Conservation (phyloP, 2,329 filamentous ascomycete genomes). For the Raffaelea albimanens region DNA sequence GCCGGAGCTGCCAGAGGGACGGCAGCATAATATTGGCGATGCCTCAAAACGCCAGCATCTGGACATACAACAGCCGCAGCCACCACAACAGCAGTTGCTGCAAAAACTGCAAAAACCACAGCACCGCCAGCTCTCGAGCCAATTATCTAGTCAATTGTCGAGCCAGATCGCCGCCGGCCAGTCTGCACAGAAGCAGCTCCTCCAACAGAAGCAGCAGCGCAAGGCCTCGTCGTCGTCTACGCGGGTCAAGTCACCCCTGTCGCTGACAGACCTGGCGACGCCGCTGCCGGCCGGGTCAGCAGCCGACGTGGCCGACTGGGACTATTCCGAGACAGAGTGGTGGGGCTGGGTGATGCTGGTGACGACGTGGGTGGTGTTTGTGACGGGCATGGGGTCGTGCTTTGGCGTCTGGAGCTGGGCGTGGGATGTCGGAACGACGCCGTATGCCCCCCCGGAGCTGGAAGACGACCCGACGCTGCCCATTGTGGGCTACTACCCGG, state of each 20-base stretch:
- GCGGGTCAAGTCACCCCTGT: conserved; percentile 50
- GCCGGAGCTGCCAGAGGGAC: neutral
- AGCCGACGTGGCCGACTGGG: conserved; percentile 52
- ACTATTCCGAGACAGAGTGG: conserved; percentile 92
- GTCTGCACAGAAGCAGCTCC: neutral
- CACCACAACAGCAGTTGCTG: neutral
- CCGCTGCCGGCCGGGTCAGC: conserved; percentile 24
- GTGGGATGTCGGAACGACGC: conserved; percentile 95
- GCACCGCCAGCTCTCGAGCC: neutral
- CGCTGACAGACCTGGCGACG: conserved; percentile 33
- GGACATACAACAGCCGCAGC: too few species aligned
- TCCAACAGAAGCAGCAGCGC: conserved; percentile 16
- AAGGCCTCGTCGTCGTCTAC: conserved; percentile 24
- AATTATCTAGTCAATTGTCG: neutral
- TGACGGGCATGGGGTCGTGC: conserved; percentile 92
- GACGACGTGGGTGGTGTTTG: conserved; percentile 92
- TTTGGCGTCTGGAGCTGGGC: conserved; percentile 97
- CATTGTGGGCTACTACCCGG: conserved; percentile 95
- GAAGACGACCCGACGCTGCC: conserved; percentile 92
- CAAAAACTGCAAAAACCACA: neutral
- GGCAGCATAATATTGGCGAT: too few species aligned
- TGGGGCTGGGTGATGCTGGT: conserved; percentile 94
- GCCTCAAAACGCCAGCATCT: too few species aligned
- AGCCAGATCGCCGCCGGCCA: conserved; percentile 11
- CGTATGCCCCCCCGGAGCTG: conserved; percentile 88